These are phyloP conservation scores for Daldinia childiae DNA, from an alignment of 495 filamentous ascomycete genomes.

Conservation along the genomic window DNA sequence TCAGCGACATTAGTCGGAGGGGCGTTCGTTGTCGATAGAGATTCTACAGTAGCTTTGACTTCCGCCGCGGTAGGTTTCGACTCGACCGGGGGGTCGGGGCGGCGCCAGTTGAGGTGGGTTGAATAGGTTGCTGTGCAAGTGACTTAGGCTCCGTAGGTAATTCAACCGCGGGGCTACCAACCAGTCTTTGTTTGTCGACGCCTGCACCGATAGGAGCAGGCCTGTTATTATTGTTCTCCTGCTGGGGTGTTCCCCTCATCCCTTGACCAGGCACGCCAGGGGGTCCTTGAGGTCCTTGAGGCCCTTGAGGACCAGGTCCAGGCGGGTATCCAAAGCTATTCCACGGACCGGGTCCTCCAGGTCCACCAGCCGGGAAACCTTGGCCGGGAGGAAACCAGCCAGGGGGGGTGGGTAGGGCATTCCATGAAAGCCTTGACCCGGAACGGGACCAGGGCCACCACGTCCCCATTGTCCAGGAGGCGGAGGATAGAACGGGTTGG, in stretches of 20 bases:
- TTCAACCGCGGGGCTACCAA: slow-evolving; percentile 48
- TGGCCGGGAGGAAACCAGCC: slow-evolving; percentile 88
- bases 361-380: slow-evolving; percentile 72
- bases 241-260: slow-evolving; percentile 49
- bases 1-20: slow-evolving; percentile 48
- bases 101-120: slow-evolving; percentile 38
- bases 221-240: slow-evolving; percentile 52
- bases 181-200: slow-evolving; percentile 57
- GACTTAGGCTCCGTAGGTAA: slow-evolving; percentile 52
- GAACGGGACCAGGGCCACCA: slow-evolving; percentile 59
- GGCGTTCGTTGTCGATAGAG: slow-evolving; percentile 46
- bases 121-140: slow-evolving; percentile 49
- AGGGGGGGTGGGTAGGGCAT: slow-evolving; percentile 68
- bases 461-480: slow-evolving; percentile 65
- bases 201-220: slow-evolving; percentile 65
- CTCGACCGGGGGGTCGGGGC: slow-evolving; percentile 66
- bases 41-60: slow-evolving; percentile 60
- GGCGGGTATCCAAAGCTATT: slow-evolving; percentile 57
- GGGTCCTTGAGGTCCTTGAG: slow-evolving; percentile 46
- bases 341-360: slow-evolving; percentile 67
- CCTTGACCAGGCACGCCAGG: slow-evolving; percentile 51
- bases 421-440: slow-evolving; percentile 52
- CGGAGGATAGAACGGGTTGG: slow-evolving; percentile 57
- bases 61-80: slow-evolving; percentile 71
- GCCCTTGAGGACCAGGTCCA: slow-evolving; percentile 56